Evolutionary conservation across 106 monocot genomes (phyloP).

Genomic region (Dendrobium officinale): DNA sequence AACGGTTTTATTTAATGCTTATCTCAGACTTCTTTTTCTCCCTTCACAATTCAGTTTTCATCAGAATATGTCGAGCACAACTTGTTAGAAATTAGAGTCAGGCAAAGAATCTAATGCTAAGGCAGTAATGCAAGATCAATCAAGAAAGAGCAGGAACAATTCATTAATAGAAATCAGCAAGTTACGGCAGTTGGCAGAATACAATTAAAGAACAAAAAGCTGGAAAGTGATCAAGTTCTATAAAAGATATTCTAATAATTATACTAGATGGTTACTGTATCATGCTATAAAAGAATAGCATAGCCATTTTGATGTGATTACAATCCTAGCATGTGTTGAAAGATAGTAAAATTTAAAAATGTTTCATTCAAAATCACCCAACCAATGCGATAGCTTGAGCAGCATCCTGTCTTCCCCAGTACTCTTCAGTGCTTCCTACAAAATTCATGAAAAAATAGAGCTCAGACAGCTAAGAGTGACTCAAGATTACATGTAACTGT

Average conservation of each 20-base stretch:
- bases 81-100: too few species aligned
- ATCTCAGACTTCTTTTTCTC: too few species aligned
- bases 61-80: too few species aligned
- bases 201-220: background rate
- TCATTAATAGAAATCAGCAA: background rate
- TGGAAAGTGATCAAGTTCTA: background rate
- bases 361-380: slow-evolving; percentile 11
- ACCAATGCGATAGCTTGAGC: slow-evolving; percentile 91
- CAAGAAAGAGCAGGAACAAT: background rate
- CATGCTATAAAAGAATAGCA: background rate
- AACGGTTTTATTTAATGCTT: too few species aligned
- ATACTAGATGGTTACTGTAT: background rate
- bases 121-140: background rate
- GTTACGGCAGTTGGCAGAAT: background rate
- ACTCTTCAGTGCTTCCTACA: slow-evolving; percentile 94
- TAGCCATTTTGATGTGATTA: background rate
- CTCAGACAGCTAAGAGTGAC: background rate
- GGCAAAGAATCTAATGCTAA: too few species aligned
- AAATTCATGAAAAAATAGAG: slow-evolving; percentile 1
- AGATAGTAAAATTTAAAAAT: background rate
- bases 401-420: slow-evolving; percentile 92
- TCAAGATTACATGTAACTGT: background rate
- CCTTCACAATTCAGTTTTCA: too few species aligned
- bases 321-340: background rate
- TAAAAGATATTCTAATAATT: background rate